These are phyloP conservation scores for Inosperma sp. DNA, from an alignment of 768 basidiomycete species.

Conservation along the genomic window DNA sequence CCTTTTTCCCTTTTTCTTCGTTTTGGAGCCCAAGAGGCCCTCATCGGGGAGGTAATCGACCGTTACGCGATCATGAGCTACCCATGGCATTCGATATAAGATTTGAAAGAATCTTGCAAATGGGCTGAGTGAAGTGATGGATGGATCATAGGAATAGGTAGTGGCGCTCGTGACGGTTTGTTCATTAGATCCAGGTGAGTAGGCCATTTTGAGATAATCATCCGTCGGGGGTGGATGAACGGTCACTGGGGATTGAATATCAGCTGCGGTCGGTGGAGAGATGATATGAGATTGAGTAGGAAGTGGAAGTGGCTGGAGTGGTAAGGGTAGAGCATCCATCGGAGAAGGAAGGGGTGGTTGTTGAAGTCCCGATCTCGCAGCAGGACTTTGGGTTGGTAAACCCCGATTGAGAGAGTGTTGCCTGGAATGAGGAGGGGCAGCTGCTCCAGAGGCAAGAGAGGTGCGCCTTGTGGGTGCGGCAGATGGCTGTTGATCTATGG, in stretches of 20 bases:
- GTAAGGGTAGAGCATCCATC: slow-evolving; percentile 8
- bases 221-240: slow-evolving; percentile 30
- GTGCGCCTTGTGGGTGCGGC: slow-evolving; percentile 4
- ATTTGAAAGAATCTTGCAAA: slow-evolving; percentile 39
- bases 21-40: slow-evolving; percentile 14
- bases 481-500: slow-evolving; percentile 7
- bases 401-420: slow-evolving; percentile 3
- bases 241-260: slow-evolving; percentile 28
- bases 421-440: neutral
- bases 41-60: slow-evolving; percentile 41
- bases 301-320: slow-evolving; percentile 2
- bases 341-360: slow-evolving; percentile 8
- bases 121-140: slow-evolving; percentile 36
- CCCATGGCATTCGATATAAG: slow-evolving; percentile 45
- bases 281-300: neutral
- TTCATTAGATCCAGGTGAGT: slow-evolving; percentile 22
- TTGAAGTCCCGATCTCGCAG: slow-evolving; percentile 1
- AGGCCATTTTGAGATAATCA: slow-evolving; percentile 39
- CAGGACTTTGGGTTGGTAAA: slow-evolving; percentile 3
- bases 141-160: slow-evolving; percentile 30
- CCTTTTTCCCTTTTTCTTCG: slow-evolving; percentile 23
- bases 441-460: neutral
- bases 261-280: neutral
- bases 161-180: slow-evolving; percentile 18
- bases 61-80: slow-evolving; percentile 41